Percentiles rank a stretch among this genome's conserved stretches.
These are phyloP conservation scores for Scutellaria galericulata DNA, from an alignment of 257 asterid genomes.

Conservation along the genomic window DNA sequence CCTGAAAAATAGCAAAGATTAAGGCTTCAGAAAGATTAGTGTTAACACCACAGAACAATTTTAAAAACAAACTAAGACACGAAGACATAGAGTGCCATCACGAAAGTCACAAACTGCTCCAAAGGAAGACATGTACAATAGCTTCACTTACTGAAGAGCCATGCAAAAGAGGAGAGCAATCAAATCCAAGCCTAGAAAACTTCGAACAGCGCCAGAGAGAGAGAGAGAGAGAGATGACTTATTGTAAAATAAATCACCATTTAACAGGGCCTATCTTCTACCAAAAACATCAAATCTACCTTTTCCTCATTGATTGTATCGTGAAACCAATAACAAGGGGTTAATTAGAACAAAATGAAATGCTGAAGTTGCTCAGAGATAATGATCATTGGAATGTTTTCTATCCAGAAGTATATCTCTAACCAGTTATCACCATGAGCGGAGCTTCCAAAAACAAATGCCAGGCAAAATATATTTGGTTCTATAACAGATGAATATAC, in stretches of 20 bases:
- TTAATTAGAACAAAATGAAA: background rate
- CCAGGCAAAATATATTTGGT: conserved; percentile 3
- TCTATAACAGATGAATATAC: conserved; percentile 5
- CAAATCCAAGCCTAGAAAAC: conserved; percentile 26
- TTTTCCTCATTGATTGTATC: conserved; percentile 5
- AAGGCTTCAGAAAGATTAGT: conserved; percentile 25
- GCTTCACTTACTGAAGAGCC: background rate
- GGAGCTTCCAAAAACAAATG: background rate
- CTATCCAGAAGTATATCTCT: conserved; percentile 10
- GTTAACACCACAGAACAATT: background rate
- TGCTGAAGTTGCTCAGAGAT: background rate
- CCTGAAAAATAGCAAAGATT: conserved; percentile 55
- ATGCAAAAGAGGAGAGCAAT: background rate
- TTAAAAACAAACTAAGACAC: background rate
- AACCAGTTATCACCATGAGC: background rate
- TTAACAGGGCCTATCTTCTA: background rate
- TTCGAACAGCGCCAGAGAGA: background rate
- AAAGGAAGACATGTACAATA: conserved; percentile 1
- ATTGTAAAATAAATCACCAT: background rate
- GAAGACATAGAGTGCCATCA: conserved; percentile 19
- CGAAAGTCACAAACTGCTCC: conserved; percentile 1
- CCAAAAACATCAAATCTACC: conserved; percentile 5
- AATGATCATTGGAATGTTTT: background rate
- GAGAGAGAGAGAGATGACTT: background rate
- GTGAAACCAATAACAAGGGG: background rate